These are phyloP conservation scores for Thalassiosira hispida DNA, from an alignment of 352 stramenopile species.

Conservation along the genomic window DNA sequence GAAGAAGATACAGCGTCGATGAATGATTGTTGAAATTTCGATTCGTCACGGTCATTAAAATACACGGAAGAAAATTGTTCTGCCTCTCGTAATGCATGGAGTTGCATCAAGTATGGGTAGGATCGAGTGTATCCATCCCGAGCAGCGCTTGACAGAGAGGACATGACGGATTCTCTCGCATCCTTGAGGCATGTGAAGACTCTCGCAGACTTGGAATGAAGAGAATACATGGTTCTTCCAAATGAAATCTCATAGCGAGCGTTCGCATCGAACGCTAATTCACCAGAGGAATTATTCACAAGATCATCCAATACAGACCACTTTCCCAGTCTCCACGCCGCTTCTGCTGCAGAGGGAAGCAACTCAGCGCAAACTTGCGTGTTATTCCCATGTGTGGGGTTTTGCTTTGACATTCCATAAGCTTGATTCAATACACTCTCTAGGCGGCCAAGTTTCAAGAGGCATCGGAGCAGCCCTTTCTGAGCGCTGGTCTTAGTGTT, in stretches of 20 bases:
- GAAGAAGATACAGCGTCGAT: slow-evolving; percentile 28
- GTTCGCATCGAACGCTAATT: slow-evolving; percentile 34
- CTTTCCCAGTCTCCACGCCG: slow-evolving; percentile 82
- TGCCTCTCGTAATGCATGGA: slow-evolving; percentile 81
- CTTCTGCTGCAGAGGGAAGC: slow-evolving; percentile 71
- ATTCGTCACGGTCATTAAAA: slow-evolving; percentile 31
- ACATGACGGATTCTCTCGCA: slow-evolving; percentile 72
- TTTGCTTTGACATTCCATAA: slow-evolving; percentile 63
- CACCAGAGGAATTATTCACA: slow-evolving; percentile 41
- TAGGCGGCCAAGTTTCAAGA: slow-evolving; percentile 83
- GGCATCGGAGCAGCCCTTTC: slow-evolving; percentile 69
- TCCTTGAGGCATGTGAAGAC: slow-evolving; percentile 53
- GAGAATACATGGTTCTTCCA: slow-evolving; percentile 48
- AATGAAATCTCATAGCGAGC: slow-evolving; percentile 53
- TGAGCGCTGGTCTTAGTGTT: slow-evolving; percentile 26
- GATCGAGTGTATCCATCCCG: slow-evolving; percentile 81
- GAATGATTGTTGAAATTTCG: slow-evolving; percentile 36
- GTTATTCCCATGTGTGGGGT: slow-evolving; percentile 13
- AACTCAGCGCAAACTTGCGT: slow-evolving; percentile 35
- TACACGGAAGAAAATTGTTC: slow-evolving; percentile 65
- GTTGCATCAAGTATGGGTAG: slow-evolving; percentile 74
- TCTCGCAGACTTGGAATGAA: slow-evolving; percentile 47
- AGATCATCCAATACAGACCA: slow-evolving; percentile 80
- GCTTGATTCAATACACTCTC: slow-evolving; percentile 85
- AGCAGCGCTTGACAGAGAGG: slow-evolving; percentile 71